Conservation (phyloP, 176 grass and related monocot genomes). For the Aegilops speltoides region DNA sequence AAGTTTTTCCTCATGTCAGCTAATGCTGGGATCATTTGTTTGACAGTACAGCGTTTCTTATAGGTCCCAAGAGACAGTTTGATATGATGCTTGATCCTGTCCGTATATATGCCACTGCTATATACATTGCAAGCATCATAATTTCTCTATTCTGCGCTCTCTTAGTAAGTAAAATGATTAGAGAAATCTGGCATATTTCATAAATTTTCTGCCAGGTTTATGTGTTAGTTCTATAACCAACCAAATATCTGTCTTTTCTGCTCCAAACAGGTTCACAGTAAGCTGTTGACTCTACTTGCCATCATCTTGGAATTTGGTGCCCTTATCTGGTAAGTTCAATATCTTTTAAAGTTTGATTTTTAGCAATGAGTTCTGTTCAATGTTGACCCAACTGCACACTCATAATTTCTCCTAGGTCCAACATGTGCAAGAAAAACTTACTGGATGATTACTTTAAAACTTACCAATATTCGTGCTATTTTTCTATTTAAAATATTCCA, state of each 20-base stretch:
- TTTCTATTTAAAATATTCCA: not conserved
- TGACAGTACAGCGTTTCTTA: constrained; percentile 99
- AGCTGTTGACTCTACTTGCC: constrained; percentile 87
- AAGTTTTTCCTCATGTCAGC: constrained; percentile 26
- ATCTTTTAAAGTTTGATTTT: not conserved
- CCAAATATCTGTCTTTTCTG: constrained; percentile 4
- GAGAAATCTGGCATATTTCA: not conserved
- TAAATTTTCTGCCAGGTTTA: constrained; percentile 15
- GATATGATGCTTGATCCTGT: constrained; percentile 99
- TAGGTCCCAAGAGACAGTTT: constrained; percentile 90
- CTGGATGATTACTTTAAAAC: not conserved
- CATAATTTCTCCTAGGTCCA: not conserved
- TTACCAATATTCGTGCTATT: not conserved
- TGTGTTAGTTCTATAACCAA: not conserved
- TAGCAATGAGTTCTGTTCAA: constrained; percentile 1
- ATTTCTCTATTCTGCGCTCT: constrained; percentile 86
- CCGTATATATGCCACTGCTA: constrained; percentile 94
- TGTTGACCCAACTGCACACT: not conserved
- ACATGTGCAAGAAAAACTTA: not conserved
- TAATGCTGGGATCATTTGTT: constrained; percentile 57
- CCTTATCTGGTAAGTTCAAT: constrained; percentile 76
- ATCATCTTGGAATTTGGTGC: constrained; percentile 93
- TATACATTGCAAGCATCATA: constrained; percentile 96
- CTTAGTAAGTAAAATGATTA: constrained; percentile 64
- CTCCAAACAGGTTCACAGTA: constrained; percentile 71